phyloP scores from a whole-genome alignment of 2,329 filamentous ascomycete species.

The Arthrobotrys iridis region DNA sequence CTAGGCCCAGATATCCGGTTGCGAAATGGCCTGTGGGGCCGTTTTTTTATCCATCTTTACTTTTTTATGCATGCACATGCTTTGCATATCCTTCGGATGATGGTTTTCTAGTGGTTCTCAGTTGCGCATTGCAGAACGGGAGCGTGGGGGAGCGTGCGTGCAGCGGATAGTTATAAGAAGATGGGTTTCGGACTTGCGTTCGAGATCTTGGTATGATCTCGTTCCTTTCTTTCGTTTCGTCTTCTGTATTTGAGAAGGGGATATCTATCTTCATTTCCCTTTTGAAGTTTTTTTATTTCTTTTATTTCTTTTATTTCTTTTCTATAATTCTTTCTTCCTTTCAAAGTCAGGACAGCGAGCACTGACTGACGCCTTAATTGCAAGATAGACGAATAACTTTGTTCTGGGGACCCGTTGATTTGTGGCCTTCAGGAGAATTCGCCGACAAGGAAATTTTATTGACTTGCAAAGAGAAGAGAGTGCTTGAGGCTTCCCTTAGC shows the following conservation, averaged over 20 bases:
- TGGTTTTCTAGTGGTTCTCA: slow-evolving; percentile 27
- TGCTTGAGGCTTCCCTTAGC: slow-evolving; percentile 37
- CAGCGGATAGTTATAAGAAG: slow-evolving; percentile 24
- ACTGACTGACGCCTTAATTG: slow-evolving; percentile 25
- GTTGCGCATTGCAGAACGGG: slow-evolving; percentile 10
- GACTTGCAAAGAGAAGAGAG: slow-evolving; percentile 39
- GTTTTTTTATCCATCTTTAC: neutral
- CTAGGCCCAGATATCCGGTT: slow-evolving; percentile 4
- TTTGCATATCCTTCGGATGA: slow-evolving; percentile 1
- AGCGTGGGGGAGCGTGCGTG: slow-evolving; percentile 8
- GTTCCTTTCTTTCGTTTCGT: slow-evolving; percentile 9
- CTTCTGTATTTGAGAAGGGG: slow-evolving; percentile 13
- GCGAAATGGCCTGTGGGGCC: slow-evolving; percentile 9
- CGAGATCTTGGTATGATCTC: slow-evolving; percentile 16
- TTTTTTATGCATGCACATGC: neutral
- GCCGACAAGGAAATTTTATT: neutral
- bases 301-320: neutral
- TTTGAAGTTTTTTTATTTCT: neutral
- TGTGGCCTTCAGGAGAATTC: slow-evolving; percentile 14
- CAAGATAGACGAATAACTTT: neutral
- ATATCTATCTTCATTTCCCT: slow-evolving; percentile 7
- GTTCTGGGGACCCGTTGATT: slow-evolving; percentile 38
- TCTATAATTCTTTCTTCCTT: too few species aligned
- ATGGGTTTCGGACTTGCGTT: slow-evolving; percentile 2
- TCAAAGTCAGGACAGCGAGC: slow-evolving; percentile 25